Evolutionary conservation across 2,329 filamentous ascomycete species (phyloP).

Genomic region (Cordyceps militaris): DNA sequence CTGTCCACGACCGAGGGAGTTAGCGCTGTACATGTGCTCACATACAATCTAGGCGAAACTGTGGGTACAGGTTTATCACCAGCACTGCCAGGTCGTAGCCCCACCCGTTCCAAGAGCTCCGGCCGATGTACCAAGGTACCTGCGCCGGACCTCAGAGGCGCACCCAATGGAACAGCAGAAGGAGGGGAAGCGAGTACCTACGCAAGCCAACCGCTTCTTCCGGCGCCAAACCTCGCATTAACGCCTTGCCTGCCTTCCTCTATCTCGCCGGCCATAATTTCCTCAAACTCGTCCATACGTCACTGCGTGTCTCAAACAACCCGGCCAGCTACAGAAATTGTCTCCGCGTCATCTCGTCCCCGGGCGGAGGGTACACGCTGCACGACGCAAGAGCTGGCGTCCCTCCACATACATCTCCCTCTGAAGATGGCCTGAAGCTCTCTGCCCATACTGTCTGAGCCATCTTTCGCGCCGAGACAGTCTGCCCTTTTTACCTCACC

Average conservation of each 20-base stretch:
- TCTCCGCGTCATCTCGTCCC: not conserved
- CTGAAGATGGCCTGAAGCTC: constrained; percentile 3
- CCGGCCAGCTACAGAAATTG: not conserved
- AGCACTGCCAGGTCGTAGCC: no score
- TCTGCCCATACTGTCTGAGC: not conserved
- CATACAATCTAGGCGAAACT: not conserved
- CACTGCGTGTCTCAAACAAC: not conserved
- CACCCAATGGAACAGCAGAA: not conserved
- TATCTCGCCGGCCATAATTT: not conserved
- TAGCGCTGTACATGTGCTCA: not conserved
- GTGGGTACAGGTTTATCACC: not conserved
- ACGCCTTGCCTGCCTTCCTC: not conserved
- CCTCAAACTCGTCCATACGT: not conserved
- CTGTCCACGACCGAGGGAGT: not conserved
- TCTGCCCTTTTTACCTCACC: not conserved
- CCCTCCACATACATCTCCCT: not conserved
- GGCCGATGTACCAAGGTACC: not conserved
- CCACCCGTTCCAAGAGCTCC: not conserved
- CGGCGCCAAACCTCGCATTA: not conserved
- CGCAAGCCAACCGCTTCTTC: constrained; percentile 9
- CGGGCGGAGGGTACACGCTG: not conserved
- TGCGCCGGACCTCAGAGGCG: not conserved
- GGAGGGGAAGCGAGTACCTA: not conserved
- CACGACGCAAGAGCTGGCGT: not conserved
- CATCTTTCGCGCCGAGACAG: not conserved